These are phyloP conservation scores for Alternaria tenuissima DNA, from an alignment of 2,329 filamentous ascomycete genomes.

Conservation along the genomic window DNA sequence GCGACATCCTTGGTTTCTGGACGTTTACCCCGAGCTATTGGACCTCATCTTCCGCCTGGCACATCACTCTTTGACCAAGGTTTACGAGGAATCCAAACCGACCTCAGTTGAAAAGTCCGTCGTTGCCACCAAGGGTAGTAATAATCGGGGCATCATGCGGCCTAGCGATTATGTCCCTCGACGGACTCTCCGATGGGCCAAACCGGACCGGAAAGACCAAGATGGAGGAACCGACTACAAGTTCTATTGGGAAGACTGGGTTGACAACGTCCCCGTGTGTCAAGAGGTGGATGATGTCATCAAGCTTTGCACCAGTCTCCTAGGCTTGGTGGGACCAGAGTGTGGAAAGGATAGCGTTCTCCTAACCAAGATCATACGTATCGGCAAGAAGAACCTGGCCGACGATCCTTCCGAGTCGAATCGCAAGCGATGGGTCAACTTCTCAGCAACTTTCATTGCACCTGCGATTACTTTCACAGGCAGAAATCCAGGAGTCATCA, in stretches of 20 bases:
- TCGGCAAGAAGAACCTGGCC: conserved; percentile 77
- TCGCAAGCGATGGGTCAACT: conserved; percentile 78
- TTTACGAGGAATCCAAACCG: conserved; percentile 67
- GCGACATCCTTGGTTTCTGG: conserved; percentile 89
- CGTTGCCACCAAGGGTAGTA: conserved; percentile 51
- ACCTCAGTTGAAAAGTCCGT: conserved; percentile 53
- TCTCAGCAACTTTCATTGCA: conserved; percentile 84
- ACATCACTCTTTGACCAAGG: conserved; percentile 79
- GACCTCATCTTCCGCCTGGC: conserved; percentile 85
- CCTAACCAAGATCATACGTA: conserved; percentile 82
- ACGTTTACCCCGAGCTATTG: conserved; percentile 82
- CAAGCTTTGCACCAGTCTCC: conserved; percentile 80
- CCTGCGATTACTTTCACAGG: conserved; percentile 88
- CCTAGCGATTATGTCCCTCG: conserved; percentile 64
- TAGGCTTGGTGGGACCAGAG: conserved; percentile 86
- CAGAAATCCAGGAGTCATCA: conserved; percentile 82
- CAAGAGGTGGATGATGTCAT: conserved; percentile 92
- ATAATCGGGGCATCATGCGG: conserved; percentile 69
- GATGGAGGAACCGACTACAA: conserved; percentile 80
- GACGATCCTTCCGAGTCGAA: conserved; percentile 77
- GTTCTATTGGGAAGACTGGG: conserved; percentile 98
- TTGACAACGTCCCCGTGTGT: conserved; percentile 90
- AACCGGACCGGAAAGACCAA: conserved; percentile 78
- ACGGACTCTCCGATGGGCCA: conserved; percentile 81
- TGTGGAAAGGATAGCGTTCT: conserved; percentile 85